A percentile compares a stretch with the other conserved stretches of the same genome.
Conservation (phyloP, 108 stramenopile genomes). For the Conticribra weissflogii region DNA sequence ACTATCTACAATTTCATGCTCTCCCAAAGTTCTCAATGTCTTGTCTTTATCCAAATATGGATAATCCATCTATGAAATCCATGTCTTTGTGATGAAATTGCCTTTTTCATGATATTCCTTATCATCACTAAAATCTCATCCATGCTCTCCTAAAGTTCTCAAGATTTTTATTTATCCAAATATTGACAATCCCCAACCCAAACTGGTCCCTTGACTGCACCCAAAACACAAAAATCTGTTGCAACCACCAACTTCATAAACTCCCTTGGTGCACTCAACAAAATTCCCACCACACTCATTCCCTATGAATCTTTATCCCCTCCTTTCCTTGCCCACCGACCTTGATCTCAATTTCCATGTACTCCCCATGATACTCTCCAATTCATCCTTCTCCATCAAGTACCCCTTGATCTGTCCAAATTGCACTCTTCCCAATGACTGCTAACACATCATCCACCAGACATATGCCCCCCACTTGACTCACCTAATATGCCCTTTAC, state of each 20-base stretch:
- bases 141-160: slow-evolving; percentile 37
- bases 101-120: neutral
- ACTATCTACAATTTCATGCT: slow-evolving; percentile 26
- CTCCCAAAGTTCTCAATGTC: slow-evolving; percentile 37
- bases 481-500: slow-evolving; percentile 74
- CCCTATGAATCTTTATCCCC: slow-evolving; percentile 76
- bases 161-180: slow-evolving; percentile 52
- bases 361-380: slow-evolving; percentile 65
- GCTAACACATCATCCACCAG: slow-evolving; percentile 72
- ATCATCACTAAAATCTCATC: neutral
- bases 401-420: slow-evolving; percentile 74
- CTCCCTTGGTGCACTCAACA: slow-evolving; percentile 58
- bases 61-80: no score
- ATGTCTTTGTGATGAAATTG: neutral
- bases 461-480: slow-evolving; percentile 61
- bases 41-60: slow-evolving; percentile 67
- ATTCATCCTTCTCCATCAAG: slow-evolving; percentile 67
- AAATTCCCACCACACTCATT: slow-evolving; percentile 56
- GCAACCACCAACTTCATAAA: slow-evolving; percentile 67
- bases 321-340: slow-evolving; percentile 51
- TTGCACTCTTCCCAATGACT: slow-evolving; percentile 57
- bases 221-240: slow-evolving; percentile 74
- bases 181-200: slow-evolving; percentile 89
- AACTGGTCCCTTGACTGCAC: slow-evolving; percentile 44
- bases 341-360: slow-evolving; percentile 72